A percentile compares a stretch with the other conserved stretches of the same genome.
Evolutionary conservation across 192 early-diverging fungal genomes (phyloP).

Genomic region (Coemansia pectinata): DNA sequence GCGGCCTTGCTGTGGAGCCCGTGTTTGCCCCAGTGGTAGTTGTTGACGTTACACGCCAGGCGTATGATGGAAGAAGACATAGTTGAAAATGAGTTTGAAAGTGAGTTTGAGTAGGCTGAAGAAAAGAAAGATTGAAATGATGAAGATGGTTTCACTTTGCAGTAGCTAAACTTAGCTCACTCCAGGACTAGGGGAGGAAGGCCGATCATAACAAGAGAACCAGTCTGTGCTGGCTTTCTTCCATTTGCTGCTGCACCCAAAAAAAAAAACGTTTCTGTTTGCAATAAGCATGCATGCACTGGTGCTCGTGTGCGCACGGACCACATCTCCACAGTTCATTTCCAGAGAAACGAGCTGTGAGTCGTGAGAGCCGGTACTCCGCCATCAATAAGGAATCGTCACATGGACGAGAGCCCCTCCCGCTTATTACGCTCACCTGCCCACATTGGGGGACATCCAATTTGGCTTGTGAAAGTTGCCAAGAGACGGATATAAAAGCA

Average conservation of each 20-base stretch:
- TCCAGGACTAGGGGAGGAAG: background rate
- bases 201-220: background rate
- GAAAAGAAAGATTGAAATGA: background rate
- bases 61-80: constrained; percentile 39
- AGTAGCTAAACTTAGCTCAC: background rate
- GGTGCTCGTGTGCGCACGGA: background rate
- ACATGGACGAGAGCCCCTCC: background rate
- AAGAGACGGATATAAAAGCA: background rate
- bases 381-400: background rate
- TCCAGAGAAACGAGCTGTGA: background rate
- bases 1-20: constrained; percentile 82
- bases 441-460: background rate
- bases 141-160: background rate
- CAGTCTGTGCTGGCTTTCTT: background rate
- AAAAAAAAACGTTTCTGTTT: background rate
- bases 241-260: background rate
- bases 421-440: background rate
- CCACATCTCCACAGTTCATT: background rate
- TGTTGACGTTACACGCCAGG: constrained; percentile 74
- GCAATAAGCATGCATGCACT: background rate
- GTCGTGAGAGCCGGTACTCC: background rate
- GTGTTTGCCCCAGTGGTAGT: constrained; percentile 96
- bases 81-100: background rate
- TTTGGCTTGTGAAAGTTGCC: background rate
- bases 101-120: background rate